Base-by-base conservation (phyloP, 176 grass and related monocot genomes). In the Luzula sylvatica region DNA sequence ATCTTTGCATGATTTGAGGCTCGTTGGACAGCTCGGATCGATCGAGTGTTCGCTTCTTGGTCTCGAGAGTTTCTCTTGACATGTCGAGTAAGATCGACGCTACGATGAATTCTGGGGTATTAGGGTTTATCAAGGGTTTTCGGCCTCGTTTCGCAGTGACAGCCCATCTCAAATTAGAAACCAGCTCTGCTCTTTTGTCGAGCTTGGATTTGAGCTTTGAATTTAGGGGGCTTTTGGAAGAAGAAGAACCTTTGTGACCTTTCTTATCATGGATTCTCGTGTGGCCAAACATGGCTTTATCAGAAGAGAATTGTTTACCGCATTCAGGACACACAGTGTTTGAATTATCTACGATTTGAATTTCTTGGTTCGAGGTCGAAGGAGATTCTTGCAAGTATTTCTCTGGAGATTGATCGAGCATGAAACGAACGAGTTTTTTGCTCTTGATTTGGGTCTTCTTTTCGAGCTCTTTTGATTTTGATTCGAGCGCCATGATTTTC, bases 231-330 rank as follows among this genome's bases (percentile, higher is more conserved):
- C 8, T 19, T 28, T 46, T 46, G n/a, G 13, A n/a, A n/a, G n/a
- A n/a, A n/a, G n/a, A n/a, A n/a, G n/a, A 25, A 25, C 13, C 21
- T 14, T 46, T 46, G 15, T 9, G 3, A 1, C 39, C 24, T 17
- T 18, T 64, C 23, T 64, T 7, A 0, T 6, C 4, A 5, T 61
- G 57, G 21, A 61, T 27, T 45, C 59, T 22, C 43, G 20, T 64
- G 59, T 64, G 42, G 8, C 59, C 59, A 47, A 32, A 49, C 59
- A 49, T 48, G 3, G 59, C 43, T 48, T 32, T 64, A 3, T 49
- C 5, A 5, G 15, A 29, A 1, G 4, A 1, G 7, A 64, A 64
- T 15, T 3, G 6, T 24, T 64, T 64, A 2, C 1, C 14, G 4
- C 42, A 64, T 15, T 29, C 15, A 4, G 15, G 23, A 29, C 58